phyloP scores from a whole-genome alignment of 805 yeast genomes.

The Yarrowia divulgata region DNA sequence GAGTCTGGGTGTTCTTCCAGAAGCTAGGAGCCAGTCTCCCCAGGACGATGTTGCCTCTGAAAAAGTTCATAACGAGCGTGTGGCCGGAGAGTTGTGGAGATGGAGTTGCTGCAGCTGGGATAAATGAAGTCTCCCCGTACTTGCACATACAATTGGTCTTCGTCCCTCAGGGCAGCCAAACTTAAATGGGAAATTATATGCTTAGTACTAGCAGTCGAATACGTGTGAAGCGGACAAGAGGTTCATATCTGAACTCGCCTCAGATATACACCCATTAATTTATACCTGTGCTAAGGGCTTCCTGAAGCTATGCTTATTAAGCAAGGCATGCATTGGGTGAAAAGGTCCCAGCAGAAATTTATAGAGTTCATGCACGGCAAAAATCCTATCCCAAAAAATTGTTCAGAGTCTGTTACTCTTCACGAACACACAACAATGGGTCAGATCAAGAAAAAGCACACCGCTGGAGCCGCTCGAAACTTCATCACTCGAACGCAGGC shows the following conservation, averaged over 20 bases:
- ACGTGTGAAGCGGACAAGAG: too few relatives aligned
- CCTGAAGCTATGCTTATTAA: neutral
- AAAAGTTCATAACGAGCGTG: conserved; percentile 13
- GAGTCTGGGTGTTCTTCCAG: conserved; percentile 13
- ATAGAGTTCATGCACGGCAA: conserved; percentile 35
- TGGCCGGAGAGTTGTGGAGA: neutral
- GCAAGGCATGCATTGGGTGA: neutral
- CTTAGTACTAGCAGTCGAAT: too few relatives aligned
- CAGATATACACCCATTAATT: neutral
- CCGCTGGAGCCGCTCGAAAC: conserved; percentile 88
- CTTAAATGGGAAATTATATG: neutral
- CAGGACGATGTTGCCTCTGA: conserved; percentile 16
- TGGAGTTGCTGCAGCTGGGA: conserved; percentile 13
- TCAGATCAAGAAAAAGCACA: conserved; percentile 80
- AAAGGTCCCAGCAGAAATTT: conserved; percentile 25
- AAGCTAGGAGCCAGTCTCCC: conserved; percentile 30
- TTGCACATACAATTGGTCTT: too few relatives aligned
- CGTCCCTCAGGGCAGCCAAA: neutral
- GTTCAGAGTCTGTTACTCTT: conserved; percentile 22
- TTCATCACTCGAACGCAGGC: conserved; percentile 96
- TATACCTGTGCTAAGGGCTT: too few relatives aligned
- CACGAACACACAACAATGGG: conserved; percentile 30
- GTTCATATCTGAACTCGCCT: neutral
- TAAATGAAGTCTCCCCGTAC: neutral
- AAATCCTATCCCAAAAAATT: conserved; percentile 38